These are phyloP conservation scores for Sporobolomyces roseus DNA, from an alignment of 768 basidiomycete genomes.

Conservation along the genomic window DNA sequence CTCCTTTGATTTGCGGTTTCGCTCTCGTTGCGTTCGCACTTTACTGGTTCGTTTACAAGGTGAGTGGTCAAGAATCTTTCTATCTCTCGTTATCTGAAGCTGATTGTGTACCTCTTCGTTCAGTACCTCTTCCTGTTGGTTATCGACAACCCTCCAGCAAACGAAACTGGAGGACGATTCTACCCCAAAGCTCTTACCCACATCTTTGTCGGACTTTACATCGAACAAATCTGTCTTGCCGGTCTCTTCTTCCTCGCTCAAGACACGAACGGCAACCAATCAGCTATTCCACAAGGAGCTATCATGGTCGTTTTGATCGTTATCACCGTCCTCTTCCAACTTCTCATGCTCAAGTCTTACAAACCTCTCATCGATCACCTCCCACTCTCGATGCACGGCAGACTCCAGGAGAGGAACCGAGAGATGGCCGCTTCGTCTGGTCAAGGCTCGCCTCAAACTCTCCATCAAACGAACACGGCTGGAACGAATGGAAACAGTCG, in stretches of 20 bases:
- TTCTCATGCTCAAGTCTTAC: slow-evolving; percentile 72
- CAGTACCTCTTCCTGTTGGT: slow-evolving; percentile 69
- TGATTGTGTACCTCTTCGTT: background rate
- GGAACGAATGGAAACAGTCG: background rate
- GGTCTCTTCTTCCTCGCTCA: slow-evolving; percentile 86
- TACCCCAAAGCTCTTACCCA: slow-evolving; percentile 93
- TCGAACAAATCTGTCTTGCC: slow-evolving; percentile 77
- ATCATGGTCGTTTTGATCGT: slow-evolving; percentile 81
- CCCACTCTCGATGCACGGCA: slow-evolving; percentile 73
- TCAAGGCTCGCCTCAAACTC: background rate
- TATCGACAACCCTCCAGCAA: slow-evolving; percentile 38
- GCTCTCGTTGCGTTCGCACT: slow-evolving; percentile 74
- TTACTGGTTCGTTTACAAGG: slow-evolving; percentile 76
- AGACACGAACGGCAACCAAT: slow-evolving; percentile 56
- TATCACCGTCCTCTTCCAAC: slow-evolving; percentile 75
- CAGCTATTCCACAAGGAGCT: slow-evolving; percentile 68
- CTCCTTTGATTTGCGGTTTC: slow-evolving; percentile 89
- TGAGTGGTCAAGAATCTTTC: background rate
- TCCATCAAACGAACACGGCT: background rate
- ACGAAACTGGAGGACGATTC: slow-evolving; percentile 70
- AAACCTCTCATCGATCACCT: slow-evolving; percentile 69
- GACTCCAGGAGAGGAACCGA: slow-evolving; percentile 53
- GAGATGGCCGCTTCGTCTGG: background rate
- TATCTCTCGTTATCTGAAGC: background rate
- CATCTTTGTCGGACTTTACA: slow-evolving; percentile 86